These are phyloP conservation scores for Sclerospora graminicola DNA, from an alignment of 352 stramenopile species.

Conservation along the genomic window DNA sequence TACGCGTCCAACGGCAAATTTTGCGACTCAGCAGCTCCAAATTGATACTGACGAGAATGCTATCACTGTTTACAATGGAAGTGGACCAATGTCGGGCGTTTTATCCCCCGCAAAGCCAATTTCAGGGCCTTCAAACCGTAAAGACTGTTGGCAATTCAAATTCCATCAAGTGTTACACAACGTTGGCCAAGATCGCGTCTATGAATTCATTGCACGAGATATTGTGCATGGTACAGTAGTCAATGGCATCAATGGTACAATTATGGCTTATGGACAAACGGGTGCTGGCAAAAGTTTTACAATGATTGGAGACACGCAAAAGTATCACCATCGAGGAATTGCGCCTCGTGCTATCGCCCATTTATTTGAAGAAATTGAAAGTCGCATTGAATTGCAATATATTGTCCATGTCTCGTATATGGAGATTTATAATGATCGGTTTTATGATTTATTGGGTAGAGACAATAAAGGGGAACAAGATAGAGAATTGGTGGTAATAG, in stretches of 20 bases:
- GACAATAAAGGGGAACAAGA: slow-evolving; percentile 32
- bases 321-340: slow-evolving; percentile 87
- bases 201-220: slow-evolving; percentile 82
- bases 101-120: slow-evolving; percentile 18
- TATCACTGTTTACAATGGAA: slow-evolving; percentile 43
- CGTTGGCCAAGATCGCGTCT: slow-evolving; percentile 83
- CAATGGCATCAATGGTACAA: slow-evolving; percentile 84
- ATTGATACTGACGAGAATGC: slow-evolving; percentile 71
- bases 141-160: slow-evolving; percentile 84
- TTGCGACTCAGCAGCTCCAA: slow-evolving; percentile 63
- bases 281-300: slow-evolving; percentile 88
- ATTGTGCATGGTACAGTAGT: slow-evolving; percentile 84
- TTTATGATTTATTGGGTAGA: slow-evolving; percentile 93
- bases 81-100: slow-evolving; percentile 7
- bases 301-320: slow-evolving; percentile 87
- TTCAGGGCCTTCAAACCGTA: slow-evolving; percentile 50
- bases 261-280: slow-evolving; percentile 85
- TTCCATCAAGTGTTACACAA: slow-evolving; percentile 91
- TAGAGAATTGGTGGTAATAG: slow-evolving; percentile 73
- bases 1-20: slow-evolving; percentile 65
- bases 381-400: slow-evolving; percentile 84
- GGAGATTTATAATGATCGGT: slow-evolving; percentile 94
- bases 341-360: slow-evolving; percentile 80
- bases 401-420: slow-evolving; percentile 87
- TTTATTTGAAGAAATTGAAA: slow-evolving; percentile 85